Conservation (phyloP, 164 flowering plant genomes). For the Vitis rupestris region DNA sequence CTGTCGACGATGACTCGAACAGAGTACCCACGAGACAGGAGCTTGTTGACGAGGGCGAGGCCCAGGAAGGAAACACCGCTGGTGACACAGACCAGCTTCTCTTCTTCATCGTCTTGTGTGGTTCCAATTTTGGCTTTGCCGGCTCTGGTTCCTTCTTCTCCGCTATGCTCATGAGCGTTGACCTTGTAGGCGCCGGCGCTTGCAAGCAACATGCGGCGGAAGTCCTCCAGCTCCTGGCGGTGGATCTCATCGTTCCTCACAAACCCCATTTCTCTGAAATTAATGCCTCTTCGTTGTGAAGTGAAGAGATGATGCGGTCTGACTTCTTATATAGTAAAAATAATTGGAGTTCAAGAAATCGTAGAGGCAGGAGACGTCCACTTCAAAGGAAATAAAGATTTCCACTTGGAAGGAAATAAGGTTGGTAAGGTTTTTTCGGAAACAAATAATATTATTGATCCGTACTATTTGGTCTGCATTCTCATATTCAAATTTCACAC, state of each 20-base stretch:
- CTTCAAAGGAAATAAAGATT: too few species aligned
- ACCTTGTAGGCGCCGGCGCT: slow-evolving; percentile 20
- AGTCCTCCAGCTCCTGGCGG: slow-evolving; percentile 42
- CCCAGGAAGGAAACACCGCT: slow-evolving; percentile 75
- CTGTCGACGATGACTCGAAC: slow-evolving; percentile 65
- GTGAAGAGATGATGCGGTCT: too few species aligned
- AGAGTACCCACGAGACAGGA: slow-evolving; percentile 56
- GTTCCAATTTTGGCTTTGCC: neutral
- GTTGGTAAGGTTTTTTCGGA: too few species aligned
- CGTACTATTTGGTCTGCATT: too few species aligned
- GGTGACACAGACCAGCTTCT: slow-evolving; percentile 71
- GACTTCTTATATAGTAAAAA: too few species aligned
- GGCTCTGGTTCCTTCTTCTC: neutral
- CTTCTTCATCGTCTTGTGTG: slow-evolving; percentile 14
- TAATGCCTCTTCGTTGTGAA: neutral
- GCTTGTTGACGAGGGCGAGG: slow-evolving; percentile 57
- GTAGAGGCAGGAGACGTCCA: too few species aligned
- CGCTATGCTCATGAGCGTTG: neutral
- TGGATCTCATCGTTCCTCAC: slow-evolving; percentile 29
- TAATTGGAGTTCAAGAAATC: too few species aligned
- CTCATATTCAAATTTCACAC: too few species aligned
- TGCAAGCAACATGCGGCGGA: slow-evolving; percentile 32
- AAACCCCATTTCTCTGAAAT: slow-evolving; percentile 40
- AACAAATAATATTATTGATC: too few species aligned
- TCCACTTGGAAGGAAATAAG: too few species aligned